Base-by-base conservation (phyloP, 192 early-diverging fungal species). In the Gigaspora rosea region DNA sequence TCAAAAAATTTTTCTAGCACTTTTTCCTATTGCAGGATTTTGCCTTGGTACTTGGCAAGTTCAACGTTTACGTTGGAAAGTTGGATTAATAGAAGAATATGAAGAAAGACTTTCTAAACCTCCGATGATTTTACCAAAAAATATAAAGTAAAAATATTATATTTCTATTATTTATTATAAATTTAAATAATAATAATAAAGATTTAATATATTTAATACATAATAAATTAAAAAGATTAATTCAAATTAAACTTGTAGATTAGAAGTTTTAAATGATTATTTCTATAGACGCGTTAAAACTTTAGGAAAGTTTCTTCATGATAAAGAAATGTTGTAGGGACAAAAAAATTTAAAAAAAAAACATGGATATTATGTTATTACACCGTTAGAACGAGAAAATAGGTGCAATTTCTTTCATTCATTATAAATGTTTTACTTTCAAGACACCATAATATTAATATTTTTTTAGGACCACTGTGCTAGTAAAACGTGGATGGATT, bases 401-500 rank as follows among this genome's bases (percentile, higher is more conserved):
- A 91, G 92, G 68, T 84, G 82, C 35, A 61, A 4, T 76, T 77
- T 52, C 20, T 33, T 65, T 15, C 15, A 18, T 16, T 41, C 7
- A 18, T 41, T 11, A 22, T n/a, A 16, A 70, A 50, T 49, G 15
- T 66, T 51, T 16, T 59, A 12, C 12, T 18, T 52, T 13, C 51
- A 11, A 51, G 6, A 36, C 1, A 7, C 41, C 6, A 27, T 18
- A 16, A 54, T 15, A n/a, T 41, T 12, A 22, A 59, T 70, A n/a
- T 35, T 81, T 13, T 79, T 20, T 77, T 88, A 80, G 85, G 75
- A 87, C 88, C 15, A 88, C 87, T 16, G 87, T 96, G 12, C 83
- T 97, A 50, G 89, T 97, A 16, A 92, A 94, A 79, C 89, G 96
- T 48, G 96, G 96, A 12, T 97, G 96, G 95, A 91, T 97, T 22